These are phyloP conservation scores for Neurospora hispaniola DNA, from an alignment of 495 filamentous ascomycete species.

Conservation along the genomic window DNA sequence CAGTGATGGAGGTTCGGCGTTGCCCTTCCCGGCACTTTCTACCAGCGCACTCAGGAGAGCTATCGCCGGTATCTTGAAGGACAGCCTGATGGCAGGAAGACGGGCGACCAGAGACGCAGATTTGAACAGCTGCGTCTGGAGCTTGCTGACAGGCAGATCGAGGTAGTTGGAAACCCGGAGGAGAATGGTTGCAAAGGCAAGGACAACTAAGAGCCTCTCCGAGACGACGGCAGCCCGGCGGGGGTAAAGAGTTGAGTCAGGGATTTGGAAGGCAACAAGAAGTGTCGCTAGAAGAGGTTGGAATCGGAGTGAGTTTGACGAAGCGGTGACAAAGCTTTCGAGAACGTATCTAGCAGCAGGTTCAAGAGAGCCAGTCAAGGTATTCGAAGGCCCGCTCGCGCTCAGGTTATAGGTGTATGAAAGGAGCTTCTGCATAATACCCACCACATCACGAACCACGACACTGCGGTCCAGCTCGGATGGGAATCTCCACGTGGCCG, in stretches of 20 bases:
- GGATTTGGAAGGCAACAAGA: constrained; percentile 52
- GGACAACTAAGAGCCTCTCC: constrained; percentile 49
- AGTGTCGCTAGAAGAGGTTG: constrained; percentile 68
- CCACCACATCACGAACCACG: constrained; percentile 44
- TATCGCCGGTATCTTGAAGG: constrained; percentile 53
- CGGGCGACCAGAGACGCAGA: constrained; percentile 62
- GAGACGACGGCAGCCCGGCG: constrained; percentile 45
- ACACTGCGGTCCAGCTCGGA: constrained; percentile 51
- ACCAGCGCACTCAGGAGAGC: constrained; percentile 66
- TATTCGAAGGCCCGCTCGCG: constrained; percentile 43
- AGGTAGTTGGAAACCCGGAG: constrained; percentile 58
- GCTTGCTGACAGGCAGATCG: constrained; percentile 44
- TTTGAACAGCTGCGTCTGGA: constrained; percentile 75
- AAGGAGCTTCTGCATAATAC: constrained; percentile 60
- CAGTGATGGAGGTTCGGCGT: constrained; percentile 74
- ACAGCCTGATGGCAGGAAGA: constrained; percentile 61
- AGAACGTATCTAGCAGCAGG: constrained; percentile 63
- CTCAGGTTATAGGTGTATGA: constrained; percentile 64
- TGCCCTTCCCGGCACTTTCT: constrained; percentile 47
- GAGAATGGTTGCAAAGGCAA: constrained; percentile 57
- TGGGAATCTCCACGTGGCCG: constrained; percentile 70
- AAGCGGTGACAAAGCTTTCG: constrained; percentile 62
- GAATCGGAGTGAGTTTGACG: constrained; percentile 57
- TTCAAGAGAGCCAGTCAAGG: constrained; percentile 50
- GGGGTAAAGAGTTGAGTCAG: constrained; percentile 53